phyloP scores from a whole-genome alignment of 2,329 filamentous ascomycete species.

The Penicillium concentricum region DNA sequence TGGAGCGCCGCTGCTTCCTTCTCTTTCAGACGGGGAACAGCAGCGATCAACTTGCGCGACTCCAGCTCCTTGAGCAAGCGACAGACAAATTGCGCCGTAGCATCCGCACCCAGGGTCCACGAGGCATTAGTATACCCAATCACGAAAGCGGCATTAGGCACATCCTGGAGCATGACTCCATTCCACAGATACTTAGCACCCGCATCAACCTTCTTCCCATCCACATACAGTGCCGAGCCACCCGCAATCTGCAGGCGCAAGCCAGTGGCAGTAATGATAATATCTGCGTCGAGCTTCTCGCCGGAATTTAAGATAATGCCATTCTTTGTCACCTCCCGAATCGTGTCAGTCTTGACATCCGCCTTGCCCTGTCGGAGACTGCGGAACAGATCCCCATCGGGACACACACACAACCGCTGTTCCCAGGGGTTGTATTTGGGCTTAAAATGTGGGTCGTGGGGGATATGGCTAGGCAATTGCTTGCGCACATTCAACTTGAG shows the following conservation, averaged over 20 bases:
- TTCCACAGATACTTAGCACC: constrained; percentile 44
- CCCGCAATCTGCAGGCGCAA: constrained; percentile 43
- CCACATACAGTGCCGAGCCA: constrained; percentile 36
- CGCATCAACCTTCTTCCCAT: constrained; percentile 36
- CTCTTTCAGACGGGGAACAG: constrained; percentile 28
- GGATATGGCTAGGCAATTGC: constrained; percentile 55
- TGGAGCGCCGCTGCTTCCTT: constrained; percentile 22
- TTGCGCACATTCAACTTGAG: constrained; percentile 48
- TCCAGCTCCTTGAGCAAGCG: constrained; percentile 38
- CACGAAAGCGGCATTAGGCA: constrained; percentile 44
- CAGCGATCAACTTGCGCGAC: constrained; percentile 25
- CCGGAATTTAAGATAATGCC: constrained; percentile 52
- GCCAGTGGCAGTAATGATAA: constrained; percentile 47
- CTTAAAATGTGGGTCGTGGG: constrained; percentile 62
- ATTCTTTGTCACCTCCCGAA: constrained; percentile 50
- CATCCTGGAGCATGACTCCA: constrained; percentile 45
- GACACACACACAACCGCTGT: constrained; percentile 72
- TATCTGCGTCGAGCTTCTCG: constrained; percentile 40
- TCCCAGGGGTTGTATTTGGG: constrained; percentile 67
- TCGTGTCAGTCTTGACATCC: constrained; percentile 56
- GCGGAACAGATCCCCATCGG: constrained; percentile 60
- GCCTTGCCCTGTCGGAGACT: constrained; percentile 52
- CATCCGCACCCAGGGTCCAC: constrained; percentile 48
- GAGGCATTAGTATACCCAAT: constrained; percentile 47
- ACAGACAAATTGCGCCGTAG: constrained; percentile 41